A percentile compares a stretch with the other conserved stretches of the same genome.
Conservation (phyloP, 176 grass and related monocot genomes). For the Miscanthus lutarioriparius region DNA sequence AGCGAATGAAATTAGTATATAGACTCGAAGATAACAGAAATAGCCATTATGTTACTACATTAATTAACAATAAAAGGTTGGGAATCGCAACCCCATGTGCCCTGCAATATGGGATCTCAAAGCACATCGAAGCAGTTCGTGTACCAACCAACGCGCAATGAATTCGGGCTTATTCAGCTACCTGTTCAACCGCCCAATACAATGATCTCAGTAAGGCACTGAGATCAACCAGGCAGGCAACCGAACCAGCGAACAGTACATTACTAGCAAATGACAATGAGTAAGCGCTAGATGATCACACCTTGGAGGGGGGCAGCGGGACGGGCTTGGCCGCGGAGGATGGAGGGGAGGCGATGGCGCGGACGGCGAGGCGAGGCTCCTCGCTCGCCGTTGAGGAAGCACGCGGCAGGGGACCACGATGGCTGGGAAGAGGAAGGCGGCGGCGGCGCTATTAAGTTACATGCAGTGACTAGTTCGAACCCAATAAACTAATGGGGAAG, state of each 20-base stretch:
- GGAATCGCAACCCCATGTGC: not conserved
- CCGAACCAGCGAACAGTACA: not conserved
- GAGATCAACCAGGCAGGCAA: not conserved
- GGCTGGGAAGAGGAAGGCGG: constrained; percentile 33
- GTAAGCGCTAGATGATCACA: constrained; percentile 19
- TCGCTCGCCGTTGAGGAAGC: constrained; percentile 28
- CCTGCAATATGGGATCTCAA: constrained; percentile 3
- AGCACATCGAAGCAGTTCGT: not conserved
- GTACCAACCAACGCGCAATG: not conserved
- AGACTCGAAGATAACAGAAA: not conserved
- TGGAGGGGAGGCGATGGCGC: constrained; percentile 65
- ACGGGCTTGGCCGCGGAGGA: constrained; percentile 27
- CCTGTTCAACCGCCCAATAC: not conserved
- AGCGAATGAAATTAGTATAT: not conserved
- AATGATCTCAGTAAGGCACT: not conserved
- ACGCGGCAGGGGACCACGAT: constrained; percentile 14
- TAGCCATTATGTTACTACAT: not conserved
- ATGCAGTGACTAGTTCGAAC: not conserved
- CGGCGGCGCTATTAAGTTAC: not conserved
- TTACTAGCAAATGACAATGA: not conserved
- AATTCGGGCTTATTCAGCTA: not conserved
- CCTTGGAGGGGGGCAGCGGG: constrained; percentile 64
- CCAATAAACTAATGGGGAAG: not conserved
- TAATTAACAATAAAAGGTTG: not conserved
- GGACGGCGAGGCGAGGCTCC: constrained; percentile 49